Evolutionary conservation across 768 basidiomycete species (phyloP).

Genomic region (Rhodosporidiobolus odoratus): DNA sequence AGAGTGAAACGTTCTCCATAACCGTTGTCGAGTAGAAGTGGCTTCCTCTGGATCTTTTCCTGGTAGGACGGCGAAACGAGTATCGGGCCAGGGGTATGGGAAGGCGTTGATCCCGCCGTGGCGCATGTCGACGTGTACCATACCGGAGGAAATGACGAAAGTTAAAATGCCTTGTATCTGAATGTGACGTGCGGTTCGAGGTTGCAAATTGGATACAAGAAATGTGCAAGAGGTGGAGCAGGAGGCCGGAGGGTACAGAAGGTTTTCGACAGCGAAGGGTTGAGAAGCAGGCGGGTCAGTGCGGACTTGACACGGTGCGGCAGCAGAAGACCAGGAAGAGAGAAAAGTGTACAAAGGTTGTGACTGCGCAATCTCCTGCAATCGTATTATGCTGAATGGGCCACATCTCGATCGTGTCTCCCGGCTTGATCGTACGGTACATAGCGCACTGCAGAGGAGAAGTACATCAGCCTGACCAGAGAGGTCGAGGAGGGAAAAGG

Average conservation of each 20-base stretch:
- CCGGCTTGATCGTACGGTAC: slow-evolving; percentile 20
- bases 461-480: not conserved
- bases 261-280: not conserved
- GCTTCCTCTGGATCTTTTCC: slow-evolving; percentile 22
- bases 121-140: slow-evolving; percentile 40
- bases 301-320: not conserved
- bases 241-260: not conserved
- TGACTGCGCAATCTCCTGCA: slow-evolving; percentile 35
- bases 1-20: slow-evolving; percentile 33
- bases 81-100: slow-evolving; percentile 32
- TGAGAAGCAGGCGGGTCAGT: not conserved
- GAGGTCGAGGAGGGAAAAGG: not conserved
- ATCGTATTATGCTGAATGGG: slow-evolving; percentile 25
- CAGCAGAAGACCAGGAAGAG: not conserved
- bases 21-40: not conserved
- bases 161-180: slow-evolving; percentile 35
- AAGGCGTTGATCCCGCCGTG: slow-evolving; percentile 29
- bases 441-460: slow-evolving; percentile 26
- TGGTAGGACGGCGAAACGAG: slow-evolving; percentile 26
- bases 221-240: not conserved
- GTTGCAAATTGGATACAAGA: too few relatives aligned
- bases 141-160: slow-evolving; percentile 34
- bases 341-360: slow-evolving; percentile 34
- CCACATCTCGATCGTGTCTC: slow-evolving; percentile 33
- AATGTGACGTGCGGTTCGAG: too few relatives aligned